Evolutionary conservation across 805 yeast genomes (phyloP), one percentile per base, ranked within the genome.

Genomic region (Yamadazyma laniorum): DNA sequence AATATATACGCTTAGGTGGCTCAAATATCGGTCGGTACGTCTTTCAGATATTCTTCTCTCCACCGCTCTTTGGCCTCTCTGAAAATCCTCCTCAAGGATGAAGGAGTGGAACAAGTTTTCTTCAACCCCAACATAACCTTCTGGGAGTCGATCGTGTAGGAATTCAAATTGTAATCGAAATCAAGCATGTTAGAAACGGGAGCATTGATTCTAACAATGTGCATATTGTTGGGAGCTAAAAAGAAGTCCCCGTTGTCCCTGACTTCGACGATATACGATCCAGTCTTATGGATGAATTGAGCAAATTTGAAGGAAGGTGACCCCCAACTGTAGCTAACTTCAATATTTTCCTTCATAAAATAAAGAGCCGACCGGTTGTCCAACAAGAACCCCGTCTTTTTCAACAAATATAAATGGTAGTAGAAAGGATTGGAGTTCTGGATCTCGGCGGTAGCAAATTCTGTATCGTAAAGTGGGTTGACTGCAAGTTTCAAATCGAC

Each of bases 301-400:
- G 87, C 88, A 58, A 77, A 85, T 52, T 81, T 78, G 65, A 85
- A 89, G 23, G 67, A 69, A 2, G 96, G 95, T 40, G 72, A 76
- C 2, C 98, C 98, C 98, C 98, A 91, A 14, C 95, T 85, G 58
- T 89, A 91, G 13, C 70, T 56, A 15, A 90, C 81, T 31, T 86
- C 89, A 50, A 85, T 77, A 30, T 64, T 56, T 29, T 68, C 74
- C 34, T 70, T 70, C 55, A 52, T 58, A 58, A 85, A 74, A 48
- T 80, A 80, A 14, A 72, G 61, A 0, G 93, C 78, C 1, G 95
- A 82, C 38, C 95, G 67, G 51, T 84, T 83, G 54, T 93, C 99
- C 41, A 89, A 66, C 41, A 87, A 67, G 56, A 89, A 93, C 2
- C 87, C 95, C 13, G 82, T 67, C 25, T 63, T 67, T 43, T 79